These are phyloP conservation scores for Amanita exitialis DNA, from an alignment of 768 basidiomycete genomes.

Conservation along the genomic window DNA sequence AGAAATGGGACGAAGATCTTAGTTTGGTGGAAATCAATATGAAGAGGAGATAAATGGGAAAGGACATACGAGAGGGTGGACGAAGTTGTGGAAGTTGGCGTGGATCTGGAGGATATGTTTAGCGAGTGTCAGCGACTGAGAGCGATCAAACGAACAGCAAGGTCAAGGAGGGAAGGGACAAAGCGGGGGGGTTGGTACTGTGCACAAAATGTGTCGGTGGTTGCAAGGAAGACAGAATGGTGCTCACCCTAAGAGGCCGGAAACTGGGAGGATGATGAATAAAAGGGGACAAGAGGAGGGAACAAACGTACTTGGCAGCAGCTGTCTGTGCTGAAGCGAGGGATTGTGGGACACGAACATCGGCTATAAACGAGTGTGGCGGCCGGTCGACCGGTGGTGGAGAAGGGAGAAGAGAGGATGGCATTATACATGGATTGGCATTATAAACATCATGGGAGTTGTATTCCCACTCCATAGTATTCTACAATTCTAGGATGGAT, in stretches of 20 bases:
- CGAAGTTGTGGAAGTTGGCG: not conserved
- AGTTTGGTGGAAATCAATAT: not conserved
- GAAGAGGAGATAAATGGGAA: not conserved
- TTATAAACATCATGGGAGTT: not conserved
- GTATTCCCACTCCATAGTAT: slow-evolving; percentile 8
- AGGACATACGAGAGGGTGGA: not conserved
- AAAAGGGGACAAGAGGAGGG: not conserved
- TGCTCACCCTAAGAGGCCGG: not conserved
- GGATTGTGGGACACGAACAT: not conserved
- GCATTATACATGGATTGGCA: not conserved
- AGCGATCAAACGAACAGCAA: not conserved
- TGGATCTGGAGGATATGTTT: not conserved
- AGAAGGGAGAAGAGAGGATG: not conserved
- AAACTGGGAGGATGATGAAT: not conserved
- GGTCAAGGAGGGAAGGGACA: not conserved
- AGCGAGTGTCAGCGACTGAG: not conserved
- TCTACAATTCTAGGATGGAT: slow-evolving; percentile 36
- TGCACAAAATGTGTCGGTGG: not conserved
- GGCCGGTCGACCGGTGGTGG: not conserved
- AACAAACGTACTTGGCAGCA: not conserved
- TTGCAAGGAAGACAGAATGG: not conserved
- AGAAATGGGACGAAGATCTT: not conserved
- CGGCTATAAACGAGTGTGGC: not conserved
- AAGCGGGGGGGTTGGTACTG: not conserved
- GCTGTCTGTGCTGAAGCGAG: slow-evolving; percentile 1